Evolutionary conservation across 164 flowering plant genomes (phyloP).

Genomic region (Sextonia rubra): DNA sequence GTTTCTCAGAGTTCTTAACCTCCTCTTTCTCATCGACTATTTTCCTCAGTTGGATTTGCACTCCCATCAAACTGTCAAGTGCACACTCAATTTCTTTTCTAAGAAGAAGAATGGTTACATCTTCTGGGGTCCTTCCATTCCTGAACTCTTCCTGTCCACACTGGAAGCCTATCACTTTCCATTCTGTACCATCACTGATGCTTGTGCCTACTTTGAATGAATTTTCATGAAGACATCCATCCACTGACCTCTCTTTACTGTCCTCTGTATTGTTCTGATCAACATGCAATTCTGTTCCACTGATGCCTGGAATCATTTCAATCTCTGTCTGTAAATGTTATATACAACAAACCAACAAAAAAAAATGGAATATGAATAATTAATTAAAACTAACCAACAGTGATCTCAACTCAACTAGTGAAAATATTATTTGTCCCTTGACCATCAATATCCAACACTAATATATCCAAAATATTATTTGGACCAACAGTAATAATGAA

Average conservation of each 20-base stretch:
- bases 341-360: too few relatives aligned
- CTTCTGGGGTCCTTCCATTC: constrained; percentile 16
- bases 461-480: too few relatives aligned
- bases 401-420: constrained; percentile 2
- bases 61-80: constrained; percentile 49
- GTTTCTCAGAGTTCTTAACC: constrained; percentile 36
- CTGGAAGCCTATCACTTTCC: constrained; percentile 5
- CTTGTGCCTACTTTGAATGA: constrained; percentile 13
- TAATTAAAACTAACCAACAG: not conserved
- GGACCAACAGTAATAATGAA: too few relatives aligned
- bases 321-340: constrained; percentile 28
- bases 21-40: constrained; percentile 58
- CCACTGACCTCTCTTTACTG: not conserved
- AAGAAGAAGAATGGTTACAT: constrained; percentile 44
- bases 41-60: constrained; percentile 56
- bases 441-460: not conserved
- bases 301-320: constrained; percentile 12
- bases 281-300: constrained; percentile 2
- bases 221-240: not conserved
- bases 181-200: not conserved
- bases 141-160: constrained; percentile 14
- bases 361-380: not conserved
- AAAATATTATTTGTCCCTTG: not conserved
- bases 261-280: constrained; percentile 6
- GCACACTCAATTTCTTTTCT: constrained; percentile 74